phyloP scores from a whole-genome alignment of 495 filamentous ascomycete species.

The Penicillium fimorum region DNA sequence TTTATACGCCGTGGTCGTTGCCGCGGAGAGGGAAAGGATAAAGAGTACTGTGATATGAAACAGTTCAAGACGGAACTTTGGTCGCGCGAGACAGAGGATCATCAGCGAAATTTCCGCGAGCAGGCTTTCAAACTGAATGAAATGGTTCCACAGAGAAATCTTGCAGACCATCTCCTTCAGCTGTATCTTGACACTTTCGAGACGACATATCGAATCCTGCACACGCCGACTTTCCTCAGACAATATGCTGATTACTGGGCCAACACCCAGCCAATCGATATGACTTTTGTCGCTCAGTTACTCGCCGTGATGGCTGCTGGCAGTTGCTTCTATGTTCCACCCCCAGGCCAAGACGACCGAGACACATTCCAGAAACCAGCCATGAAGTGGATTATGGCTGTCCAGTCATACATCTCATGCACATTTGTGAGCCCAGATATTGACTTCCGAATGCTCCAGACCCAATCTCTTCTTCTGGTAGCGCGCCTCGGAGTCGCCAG shows the following conservation, averaged over 20 bases:
- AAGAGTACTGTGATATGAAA: constrained; percentile 37
- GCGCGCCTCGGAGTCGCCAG: constrained; percentile 51
- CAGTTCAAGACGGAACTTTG: constrained; percentile 32
- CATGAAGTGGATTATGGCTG: constrained; percentile 53
- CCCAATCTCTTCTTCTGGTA: constrained; percentile 54
- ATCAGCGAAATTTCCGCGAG: constrained; percentile 41
- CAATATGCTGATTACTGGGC: constrained; percentile 55
- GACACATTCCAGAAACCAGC: constrained; percentile 33
- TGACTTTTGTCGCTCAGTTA: constrained; percentile 45
- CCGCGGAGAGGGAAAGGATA: constrained; percentile 27
- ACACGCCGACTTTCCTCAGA: constrained; percentile 53
- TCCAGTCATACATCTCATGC: constrained; percentile 55
- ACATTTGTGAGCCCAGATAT: constrained; percentile 53
- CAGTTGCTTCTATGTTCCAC: constrained; percentile 41
- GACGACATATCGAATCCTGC: constrained; percentile 55
- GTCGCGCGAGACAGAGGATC: constrained; percentile 36
- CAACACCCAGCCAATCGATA: constrained; percentile 29
- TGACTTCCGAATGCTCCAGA: constrained; percentile 49
- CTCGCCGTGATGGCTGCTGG: constrained; percentile 56
- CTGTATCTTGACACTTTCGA: constrained; percentile 59
- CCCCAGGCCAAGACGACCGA: constrained; percentile 19
- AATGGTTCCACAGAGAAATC: constrained; percentile 47
- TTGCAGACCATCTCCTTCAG: constrained; percentile 51
- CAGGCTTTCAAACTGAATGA: constrained; percentile 38
- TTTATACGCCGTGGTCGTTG: constrained; percentile 44